Base-by-base conservation (phyloP, 441 rosid species). In the Mallotus repandus region DNA sequence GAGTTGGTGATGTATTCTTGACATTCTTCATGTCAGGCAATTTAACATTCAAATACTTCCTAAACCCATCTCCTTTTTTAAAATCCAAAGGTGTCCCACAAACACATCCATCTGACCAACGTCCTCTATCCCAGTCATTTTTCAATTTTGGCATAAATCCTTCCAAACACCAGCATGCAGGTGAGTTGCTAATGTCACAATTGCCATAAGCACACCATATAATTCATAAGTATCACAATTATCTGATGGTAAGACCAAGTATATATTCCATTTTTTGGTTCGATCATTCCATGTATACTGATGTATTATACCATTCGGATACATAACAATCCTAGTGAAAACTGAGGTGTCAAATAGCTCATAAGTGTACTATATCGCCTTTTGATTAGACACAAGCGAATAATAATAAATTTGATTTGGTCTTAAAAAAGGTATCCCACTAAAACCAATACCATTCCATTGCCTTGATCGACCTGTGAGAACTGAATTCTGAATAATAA, bases 361-460 rank as follows among this genome's bases (percentile, higher is more conserved):
- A 61, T 68, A 89, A 10, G 77, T 71, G 70, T 85, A 90, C 21
- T 75, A 83, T 0, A 85, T 82, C 74, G 85, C 89, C 1, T 83
- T 62, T 58, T 76, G 69, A 74, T 74, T 25, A 2, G 1, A 14
- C 3, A 86, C 74, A 56, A 87, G 89, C 3, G 73, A 66, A 70
- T 81, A 89, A 0, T 32, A 18, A 46, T 86, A 81, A 55, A 63
- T 21, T 41, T 7, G 5, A 3, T 32, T 12, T 10, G 11, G 53
- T 14, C 41, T 45, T 4, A 64, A 8, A 6, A 69, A 92, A 38
- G n/a, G n/a, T n/a, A 85, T 89, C 13, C 68, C 65, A 13, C 65
- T 69, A 46, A 62, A 38, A 25, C 32, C 4, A 29, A 61, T 14
- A 7, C 74, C 74, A 64, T 54, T 38, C 74, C 74, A 69, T 13